Evolutionary conservation across 2,329 filamentous ascomycete genomes (phyloP).

Genomic region (Boeremia lycopersici): DNA sequence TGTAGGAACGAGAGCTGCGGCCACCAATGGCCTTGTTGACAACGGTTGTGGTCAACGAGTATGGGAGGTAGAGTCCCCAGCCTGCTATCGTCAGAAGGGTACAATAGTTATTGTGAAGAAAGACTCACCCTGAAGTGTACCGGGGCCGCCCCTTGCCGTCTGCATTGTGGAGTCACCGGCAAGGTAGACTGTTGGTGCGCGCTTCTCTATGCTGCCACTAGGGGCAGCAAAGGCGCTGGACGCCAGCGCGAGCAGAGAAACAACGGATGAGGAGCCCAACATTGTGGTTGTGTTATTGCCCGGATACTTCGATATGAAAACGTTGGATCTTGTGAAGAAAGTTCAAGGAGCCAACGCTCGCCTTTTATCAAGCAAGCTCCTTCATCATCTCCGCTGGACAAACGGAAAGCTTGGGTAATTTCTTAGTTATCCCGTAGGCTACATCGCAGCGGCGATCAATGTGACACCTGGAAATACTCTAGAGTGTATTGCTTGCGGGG

Average conservation of each 20-base stretch:
- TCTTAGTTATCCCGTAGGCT: slow-evolving; percentile 15
- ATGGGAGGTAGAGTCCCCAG: slow-evolving; percentile 66
- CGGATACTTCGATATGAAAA: no score
- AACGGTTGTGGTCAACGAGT: slow-evolving; percentile 58
- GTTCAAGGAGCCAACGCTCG: not conserved
- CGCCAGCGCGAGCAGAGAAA: slow-evolving; percentile 28
- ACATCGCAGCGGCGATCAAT: slow-evolving; percentile 7
- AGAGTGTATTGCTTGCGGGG: slow-evolving; percentile 13
- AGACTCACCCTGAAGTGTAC: slow-evolving; percentile 48
- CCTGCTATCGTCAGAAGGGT: slow-evolving; percentile 47
- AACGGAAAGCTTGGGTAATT: slow-evolving; percentile 5
- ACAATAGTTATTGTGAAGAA: not conserved
- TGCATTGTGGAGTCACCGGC: slow-evolving; percentile 70
- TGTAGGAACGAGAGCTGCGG: slow-evolving; percentile 69
- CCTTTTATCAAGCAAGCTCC: slow-evolving; percentile 6
- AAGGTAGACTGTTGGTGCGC: slow-evolving; percentile 57
- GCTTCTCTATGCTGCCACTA: slow-evolving; percentile 27
- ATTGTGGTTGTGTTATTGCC: slow-evolving; percentile 14
- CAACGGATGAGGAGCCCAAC: slow-evolving; percentile 25
- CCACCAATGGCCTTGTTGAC: slow-evolving; percentile 71
- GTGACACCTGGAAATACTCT: slow-evolving; percentile 2
- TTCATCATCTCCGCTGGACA: slow-evolving; percentile 6
- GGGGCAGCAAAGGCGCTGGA: slow-evolving; percentile 33
- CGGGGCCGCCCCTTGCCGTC: slow-evolving; percentile 49
- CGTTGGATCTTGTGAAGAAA: not conserved